Conservation (phyloP, 2,329 filamentous ascomycete genomes). For the Neonectria hederae region DNA sequence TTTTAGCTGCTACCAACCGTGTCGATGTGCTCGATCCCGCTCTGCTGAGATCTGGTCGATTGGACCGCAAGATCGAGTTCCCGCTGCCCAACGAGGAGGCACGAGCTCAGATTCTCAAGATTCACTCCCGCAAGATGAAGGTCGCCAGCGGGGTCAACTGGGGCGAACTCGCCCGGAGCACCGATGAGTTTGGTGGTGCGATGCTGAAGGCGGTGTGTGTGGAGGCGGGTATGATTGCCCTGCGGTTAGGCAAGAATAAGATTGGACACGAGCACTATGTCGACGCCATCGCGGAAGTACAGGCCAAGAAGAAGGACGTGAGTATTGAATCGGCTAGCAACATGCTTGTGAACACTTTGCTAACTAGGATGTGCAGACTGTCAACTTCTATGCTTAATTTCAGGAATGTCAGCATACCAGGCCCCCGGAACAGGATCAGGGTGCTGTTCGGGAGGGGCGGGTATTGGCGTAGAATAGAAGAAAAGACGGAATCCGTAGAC, state of each 20-base stretch:
- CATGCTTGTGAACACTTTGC: background rate
- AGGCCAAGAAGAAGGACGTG: conserved; percentile 92
- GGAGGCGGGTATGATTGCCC: conserved; percentile 98
- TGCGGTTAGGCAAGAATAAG: conserved; percentile 94
- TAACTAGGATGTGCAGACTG: conserved; percentile 54
- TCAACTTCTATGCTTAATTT: conserved; percentile 64
- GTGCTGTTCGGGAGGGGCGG: conserved; percentile 14
- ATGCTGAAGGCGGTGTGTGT: conserved; percentile 99
- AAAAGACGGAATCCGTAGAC: conserved; percentile 36
- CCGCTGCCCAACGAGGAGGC: conserved; percentile 98
- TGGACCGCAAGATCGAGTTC: conserved; percentile 98
- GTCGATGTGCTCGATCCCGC: conserved; percentile 94
- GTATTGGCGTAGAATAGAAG: conserved; percentile 33
- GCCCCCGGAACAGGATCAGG: conserved; percentile 8
- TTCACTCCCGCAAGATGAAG: conserved; percentile 98
- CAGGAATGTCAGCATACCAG: conserved; percentile 4
- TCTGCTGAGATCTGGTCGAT: conserved; percentile 86
- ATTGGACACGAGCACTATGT: conserved; percentile 99
- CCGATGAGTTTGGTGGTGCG: conserved; percentile 97
- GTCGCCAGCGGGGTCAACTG: conserved; percentile 95
- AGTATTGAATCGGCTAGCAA: conserved; percentile 45
- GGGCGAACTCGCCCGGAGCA: conserved; percentile 93
- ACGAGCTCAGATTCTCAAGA: conserved; percentile 94
- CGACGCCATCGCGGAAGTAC: conserved; percentile 96
- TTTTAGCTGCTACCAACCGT: conserved; percentile 92